Evolutionary conservation across 2,329 filamentous ascomycete genomes (phyloP), one percentile per base, ranked within the genome.

Genomic region (Huntiella bhutanensis): DNA sequence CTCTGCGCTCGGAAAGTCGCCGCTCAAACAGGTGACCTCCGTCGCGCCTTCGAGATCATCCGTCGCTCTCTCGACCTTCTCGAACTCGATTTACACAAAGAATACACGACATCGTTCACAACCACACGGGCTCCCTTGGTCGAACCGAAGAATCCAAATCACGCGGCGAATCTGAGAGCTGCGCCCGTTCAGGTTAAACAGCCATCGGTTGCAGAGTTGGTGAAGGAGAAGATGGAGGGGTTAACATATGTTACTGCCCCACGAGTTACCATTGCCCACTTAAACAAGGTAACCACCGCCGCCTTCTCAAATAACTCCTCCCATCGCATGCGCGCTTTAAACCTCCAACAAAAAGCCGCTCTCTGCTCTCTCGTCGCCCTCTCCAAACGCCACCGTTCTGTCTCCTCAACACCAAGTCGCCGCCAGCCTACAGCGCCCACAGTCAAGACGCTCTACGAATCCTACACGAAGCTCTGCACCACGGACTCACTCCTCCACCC

Each of bases 321-420:
- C 10, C 85, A 95, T 55, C 76, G 91, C 49, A 74, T 98, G 11
- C 80, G 82, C 60, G 77, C 79, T 4, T 73, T 98, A 48, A 98
- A 96, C 58, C 70, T 98, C 2, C 92, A 98, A 58, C 91, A 98
- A 61, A 96, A 94, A 60, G 91, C 88, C 3, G 86, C 88, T 0
- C 70, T 98, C 7, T 98, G 91, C 63, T 77, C 88, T 0, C 69
- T 98, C 11, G 71, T 88, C 35, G 84, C 85, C 2, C 75, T 91
- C n/a, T 87, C 95, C 59, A 83, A 81, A 55, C 77, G 76, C 52
- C 80, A 74, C 53, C 69, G 75, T 42, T 64, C 64, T 7, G 43
- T 43, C 19, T 22, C 36, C 33, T 55, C 55, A 35, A 77, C 80
- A 1, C 78, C 80, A 0, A 77, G 76, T 7, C 83, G 80, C 56